These are phyloP conservation scores for Mortierella sp. DNA, from an alignment of 371 early-diverging fungal genomes.

Conservation along the genomic window DNA sequence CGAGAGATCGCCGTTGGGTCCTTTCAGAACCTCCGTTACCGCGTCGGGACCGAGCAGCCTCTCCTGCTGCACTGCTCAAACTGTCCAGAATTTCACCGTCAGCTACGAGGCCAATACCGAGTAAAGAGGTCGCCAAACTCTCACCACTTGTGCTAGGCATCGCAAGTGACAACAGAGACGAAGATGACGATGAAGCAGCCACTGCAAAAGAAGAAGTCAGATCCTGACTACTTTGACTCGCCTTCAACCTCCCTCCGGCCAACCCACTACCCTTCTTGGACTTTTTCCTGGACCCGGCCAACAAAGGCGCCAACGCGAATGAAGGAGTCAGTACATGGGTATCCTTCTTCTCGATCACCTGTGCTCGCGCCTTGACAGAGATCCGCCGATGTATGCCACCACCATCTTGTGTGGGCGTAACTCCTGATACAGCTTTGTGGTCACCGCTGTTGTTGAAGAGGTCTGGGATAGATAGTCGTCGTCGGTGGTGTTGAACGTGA, in stretches of 20 bases:
- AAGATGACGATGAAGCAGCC: background rate
- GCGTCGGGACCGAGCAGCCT: conserved; percentile 17
- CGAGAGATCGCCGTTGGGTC: background rate
- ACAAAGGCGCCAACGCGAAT: background rate
- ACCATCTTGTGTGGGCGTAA: background rate
- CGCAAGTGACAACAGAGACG: background rate
- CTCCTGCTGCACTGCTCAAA: conserved; percentile 26
- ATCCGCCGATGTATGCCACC: conserved; percentile 2
- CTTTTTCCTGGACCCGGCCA: background rate
- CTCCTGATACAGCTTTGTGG: background rate
- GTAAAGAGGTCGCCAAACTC: background rate
- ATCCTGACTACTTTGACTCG: conserved; percentile 16
- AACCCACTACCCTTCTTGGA: background rate
- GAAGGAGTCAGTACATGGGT: background rate
- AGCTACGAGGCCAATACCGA: background rate
- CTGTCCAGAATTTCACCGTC: background rate
- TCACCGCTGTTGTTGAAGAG: background rate
- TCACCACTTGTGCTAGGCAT: background rate
- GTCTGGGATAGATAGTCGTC: background rate
- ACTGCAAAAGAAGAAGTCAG: background rate
- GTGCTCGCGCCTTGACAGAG: conserved; percentile 21
- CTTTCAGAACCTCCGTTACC: background rate
- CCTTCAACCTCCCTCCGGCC: background rate
- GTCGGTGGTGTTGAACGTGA: background rate
- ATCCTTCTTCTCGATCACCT: conserved; percentile 21